Base-by-base conservation (phyloP, 106 monocot species). In the Dactylorhiza incarnata region DNA sequence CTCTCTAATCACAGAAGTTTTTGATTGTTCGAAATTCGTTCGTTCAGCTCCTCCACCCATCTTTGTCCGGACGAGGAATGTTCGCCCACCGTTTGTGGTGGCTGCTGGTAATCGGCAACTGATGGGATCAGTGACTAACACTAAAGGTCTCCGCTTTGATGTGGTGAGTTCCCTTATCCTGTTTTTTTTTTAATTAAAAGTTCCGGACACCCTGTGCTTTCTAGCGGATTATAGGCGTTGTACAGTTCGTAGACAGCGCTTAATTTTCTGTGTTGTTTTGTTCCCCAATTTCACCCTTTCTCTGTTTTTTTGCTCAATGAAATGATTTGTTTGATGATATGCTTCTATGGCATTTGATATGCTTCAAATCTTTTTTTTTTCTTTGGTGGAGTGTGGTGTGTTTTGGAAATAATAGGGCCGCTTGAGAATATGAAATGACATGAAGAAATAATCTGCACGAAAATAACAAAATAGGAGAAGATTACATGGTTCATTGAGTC, bases 121-220 rank as follows among this genome's bases (percentile, higher is more conserved):
- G 48, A 45, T 82, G 22, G 82, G 82, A 43, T 82, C 82, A 12
- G 29, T 82, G 51, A 74, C 77, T 45, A 73, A 74, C 49, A 66
- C 74, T 12, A 73, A 82, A 49, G 82, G 82, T 1, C 51, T 82
- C 9, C 37, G 73, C 44, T 82, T 82, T 53, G 82, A 77, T 4
- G 73, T 82, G 72, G 82, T 82, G 19, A 82, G 72, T 12, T 5
- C 44, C 8, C 72, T 22, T 72, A 9, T 49, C 49, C 44, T 49
- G 5, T 6, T 44, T 72, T 14, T n/a, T n/a, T 72, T 48, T 46
- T 14, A 37, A 46, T 69, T 16, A 15, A 69, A 49, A 72, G 5
- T 49, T 1, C 7, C 23, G 49, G 23, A 22, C 20, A 9, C 23
- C 29, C 2, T 29, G 29, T 29, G 19, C 20, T 46, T 72, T 72